Conservation (phyloP, 169 alveolate genomes). For the Plasmodium vivax region DNA sequence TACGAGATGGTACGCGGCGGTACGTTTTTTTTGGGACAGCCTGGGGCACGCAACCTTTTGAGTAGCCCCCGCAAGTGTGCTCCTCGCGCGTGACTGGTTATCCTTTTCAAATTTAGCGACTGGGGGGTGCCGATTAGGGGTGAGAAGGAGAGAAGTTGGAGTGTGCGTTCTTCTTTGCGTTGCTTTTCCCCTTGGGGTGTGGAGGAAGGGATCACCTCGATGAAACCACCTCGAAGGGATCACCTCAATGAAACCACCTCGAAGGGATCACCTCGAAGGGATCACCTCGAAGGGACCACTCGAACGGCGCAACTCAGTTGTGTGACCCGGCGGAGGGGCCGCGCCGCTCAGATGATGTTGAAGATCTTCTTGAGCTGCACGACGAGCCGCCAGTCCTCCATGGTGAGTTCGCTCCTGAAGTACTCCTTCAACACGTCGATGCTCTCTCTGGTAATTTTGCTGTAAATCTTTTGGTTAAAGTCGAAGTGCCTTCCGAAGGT, state of each 20-base stretch:
- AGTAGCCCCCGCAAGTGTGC: not conserved
- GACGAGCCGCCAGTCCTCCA: conserved; percentile 96
- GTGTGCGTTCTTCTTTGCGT: no score
- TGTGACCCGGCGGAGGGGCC: no score
- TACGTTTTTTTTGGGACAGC: no score
- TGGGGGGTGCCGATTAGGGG: no score
- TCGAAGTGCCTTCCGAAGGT: conserved; percentile 97
- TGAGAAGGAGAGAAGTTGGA: no score
- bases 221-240: not conserved
- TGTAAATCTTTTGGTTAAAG: conserved; percentile 87
- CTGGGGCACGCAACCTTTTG: not conserved
- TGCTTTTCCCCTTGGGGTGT: no score
- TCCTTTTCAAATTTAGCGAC: no score
- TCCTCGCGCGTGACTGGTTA: not conserved
- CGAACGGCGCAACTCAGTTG: not conserved
- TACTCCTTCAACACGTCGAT: conserved; percentile 95
- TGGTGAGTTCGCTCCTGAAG: conserved; percentile 94
- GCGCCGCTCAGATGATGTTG: conserved; percentile 78
- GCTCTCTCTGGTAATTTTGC: conserved; percentile 93
- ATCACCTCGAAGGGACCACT: not conserved
- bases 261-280: no score
- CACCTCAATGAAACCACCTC: no score
- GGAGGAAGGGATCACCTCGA: not conserved
- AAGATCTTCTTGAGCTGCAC: conserved; percentile 88
- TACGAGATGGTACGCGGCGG: no score